Evolutionary conservation across 192 early-diverging fungal genomes (phyloP).

Genomic region (Coemansia sp.): DNA sequence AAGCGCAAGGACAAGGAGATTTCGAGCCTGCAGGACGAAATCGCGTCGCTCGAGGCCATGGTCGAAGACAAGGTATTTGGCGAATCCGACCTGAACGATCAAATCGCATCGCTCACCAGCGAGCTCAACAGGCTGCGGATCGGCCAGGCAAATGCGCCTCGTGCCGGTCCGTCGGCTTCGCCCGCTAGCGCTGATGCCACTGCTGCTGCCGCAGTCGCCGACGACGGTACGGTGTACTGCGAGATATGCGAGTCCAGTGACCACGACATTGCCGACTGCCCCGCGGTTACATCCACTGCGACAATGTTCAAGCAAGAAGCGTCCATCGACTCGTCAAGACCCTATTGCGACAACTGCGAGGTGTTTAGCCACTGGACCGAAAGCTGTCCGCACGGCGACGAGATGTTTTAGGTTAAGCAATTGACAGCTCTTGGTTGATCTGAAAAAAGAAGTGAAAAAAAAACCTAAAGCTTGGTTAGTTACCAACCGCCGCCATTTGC

Average conservation of each 20-base stretch:
- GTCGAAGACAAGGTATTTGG: constrained; percentile 73
- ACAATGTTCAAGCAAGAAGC: constrained; percentile 35
- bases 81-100: constrained; percentile 66
- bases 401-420: constrained; percentile 53
- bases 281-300: constrained; percentile 9
- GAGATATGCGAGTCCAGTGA: constrained; percentile 65
- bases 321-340: constrained; percentile 25
- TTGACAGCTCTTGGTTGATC: background rate
- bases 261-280: constrained; percentile 63
- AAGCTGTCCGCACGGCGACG: constrained; percentile 67
- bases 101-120: constrained; percentile 53
- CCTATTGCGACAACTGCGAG: constrained; percentile 78
- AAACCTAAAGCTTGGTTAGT: background rate
- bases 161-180: too few species aligned
- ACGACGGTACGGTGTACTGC: constrained; percentile 55
- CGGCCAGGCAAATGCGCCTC: background rate
- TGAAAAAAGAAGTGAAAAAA: background rate
- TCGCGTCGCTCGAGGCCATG: constrained; percentile 62
- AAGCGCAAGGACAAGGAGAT: constrained; percentile 61
- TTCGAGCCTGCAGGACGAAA: constrained; percentile 57
- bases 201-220: background rate
- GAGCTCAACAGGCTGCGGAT: constrained; percentile 44
- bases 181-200: background rate
- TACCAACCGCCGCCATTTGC: constrained; percentile 19
- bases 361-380: constrained; percentile 66